Percentiles rank a stretch among this genome's conserved stretches.
These are phyloP conservation scores for Tripterygium wilfordii DNA, from an alignment of 177 flowering plant genomes.

Conservation along the genomic window DNA sequence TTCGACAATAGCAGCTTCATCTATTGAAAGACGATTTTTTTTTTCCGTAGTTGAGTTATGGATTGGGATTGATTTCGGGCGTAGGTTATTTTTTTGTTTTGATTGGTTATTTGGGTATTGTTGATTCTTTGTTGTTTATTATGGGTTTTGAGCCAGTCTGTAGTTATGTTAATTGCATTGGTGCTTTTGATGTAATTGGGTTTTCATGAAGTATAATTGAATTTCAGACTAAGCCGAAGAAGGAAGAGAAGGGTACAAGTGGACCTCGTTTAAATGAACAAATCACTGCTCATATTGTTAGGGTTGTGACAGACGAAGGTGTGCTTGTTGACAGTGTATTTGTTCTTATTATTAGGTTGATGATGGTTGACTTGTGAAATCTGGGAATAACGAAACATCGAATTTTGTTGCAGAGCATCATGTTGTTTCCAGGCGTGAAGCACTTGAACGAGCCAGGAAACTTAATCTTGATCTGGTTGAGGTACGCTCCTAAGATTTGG, in stretches of 20 bases:
- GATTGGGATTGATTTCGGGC: no score
- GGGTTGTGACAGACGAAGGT: conserved; percentile 77
- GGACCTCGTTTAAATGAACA: conserved; percentile 46
- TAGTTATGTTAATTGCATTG: neutral
- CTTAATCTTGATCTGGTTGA: conserved; percentile 70
- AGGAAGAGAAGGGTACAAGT: conserved; percentile 29
- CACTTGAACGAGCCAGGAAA: conserved; percentile 48
- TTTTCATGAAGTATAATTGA: neutral
- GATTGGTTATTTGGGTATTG: neutral
- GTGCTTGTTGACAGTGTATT: neutral
- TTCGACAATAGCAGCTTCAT: neutral
- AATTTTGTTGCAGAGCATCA: conserved; percentile 38
- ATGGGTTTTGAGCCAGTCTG: neutral
- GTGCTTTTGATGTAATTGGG: neutral
- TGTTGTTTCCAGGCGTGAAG: conserved; percentile 45
- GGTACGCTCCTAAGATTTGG: conserved; percentile 23
- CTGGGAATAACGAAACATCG: neutral
- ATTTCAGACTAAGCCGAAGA: conserved; percentile 41
- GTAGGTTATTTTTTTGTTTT: no score
- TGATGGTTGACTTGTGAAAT: neutral
- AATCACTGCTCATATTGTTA: conserved; percentile 37
- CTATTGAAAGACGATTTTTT: neutral
- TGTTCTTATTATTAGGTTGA: neutral
- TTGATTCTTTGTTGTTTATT: neutral
- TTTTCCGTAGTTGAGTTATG: neutral